These are phyloP conservation scores for Didymella segeticola DNA, from an alignment of 2,329 filamentous ascomycete species.

Conservation along the genomic window DNA sequence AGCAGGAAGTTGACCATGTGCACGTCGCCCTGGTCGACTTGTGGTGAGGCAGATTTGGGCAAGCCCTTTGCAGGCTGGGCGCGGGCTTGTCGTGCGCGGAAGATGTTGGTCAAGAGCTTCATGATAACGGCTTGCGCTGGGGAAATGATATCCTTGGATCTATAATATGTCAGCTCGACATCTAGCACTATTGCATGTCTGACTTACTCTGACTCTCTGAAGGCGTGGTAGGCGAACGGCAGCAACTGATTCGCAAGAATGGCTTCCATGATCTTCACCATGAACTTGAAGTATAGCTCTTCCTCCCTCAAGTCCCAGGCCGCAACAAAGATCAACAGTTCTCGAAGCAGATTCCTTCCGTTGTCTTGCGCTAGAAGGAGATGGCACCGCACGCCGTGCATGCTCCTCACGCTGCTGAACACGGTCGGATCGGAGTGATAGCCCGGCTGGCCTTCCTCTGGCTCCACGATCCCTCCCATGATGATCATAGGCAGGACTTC, in stretches of 20 bases:
- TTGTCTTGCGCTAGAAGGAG: constrained; percentile 89
- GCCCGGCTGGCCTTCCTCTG: constrained; percentile 71
- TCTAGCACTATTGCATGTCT: not conserved
- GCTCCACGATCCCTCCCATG: constrained; percentile 90
- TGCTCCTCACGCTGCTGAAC: constrained; percentile 69
- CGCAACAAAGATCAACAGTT: constrained; percentile 93
- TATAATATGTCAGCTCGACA: constrained; percentile 27
- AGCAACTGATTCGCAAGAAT: constrained; percentile 88
- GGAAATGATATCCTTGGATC: constrained; percentile 91
- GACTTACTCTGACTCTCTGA: constrained; percentile 68
- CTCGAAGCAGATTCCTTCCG: constrained; percentile 84
- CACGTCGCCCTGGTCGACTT: constrained; percentile 65
- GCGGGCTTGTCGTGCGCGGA: constrained; percentile 65
- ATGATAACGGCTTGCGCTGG: constrained; percentile 93
- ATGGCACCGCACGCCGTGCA: constrained; percentile 89
- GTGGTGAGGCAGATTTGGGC: constrained; percentile 54
- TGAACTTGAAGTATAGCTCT: constrained; percentile 94
- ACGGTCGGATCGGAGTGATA: constrained; percentile 56
- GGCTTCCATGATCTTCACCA: constrained; percentile 92
- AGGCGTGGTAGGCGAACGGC: constrained; percentile 89
- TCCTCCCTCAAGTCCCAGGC: constrained; percentile 96
- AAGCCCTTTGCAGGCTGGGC: constrained; percentile 45
- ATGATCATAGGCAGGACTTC: constrained; percentile 97
- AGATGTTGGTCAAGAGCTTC: constrained; percentile 88
- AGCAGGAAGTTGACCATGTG: constrained; percentile 87